Percentiles rank a stretch among this genome's conserved stretches.
phyloP scores from a whole-genome alignment of 768 basidiomycete genomes.

The Grammothele lineata region DNA sequence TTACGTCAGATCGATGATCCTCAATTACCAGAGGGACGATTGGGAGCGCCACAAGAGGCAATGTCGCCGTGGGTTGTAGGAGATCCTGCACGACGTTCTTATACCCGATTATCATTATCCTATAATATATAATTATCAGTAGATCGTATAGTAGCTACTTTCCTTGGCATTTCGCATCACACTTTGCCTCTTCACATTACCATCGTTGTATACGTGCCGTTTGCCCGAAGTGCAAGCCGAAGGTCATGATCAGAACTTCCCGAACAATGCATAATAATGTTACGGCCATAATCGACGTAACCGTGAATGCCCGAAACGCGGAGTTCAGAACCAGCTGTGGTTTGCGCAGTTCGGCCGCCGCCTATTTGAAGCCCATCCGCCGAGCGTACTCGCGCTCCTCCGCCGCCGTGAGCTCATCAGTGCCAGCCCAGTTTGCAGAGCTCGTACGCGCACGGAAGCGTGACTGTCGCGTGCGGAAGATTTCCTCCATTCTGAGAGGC shows the following conservation, averaged over 20 bases:
- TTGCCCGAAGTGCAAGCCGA: too few relatives aligned
- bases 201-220: too few relatives aligned
- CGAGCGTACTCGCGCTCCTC: conserved; percentile 87
- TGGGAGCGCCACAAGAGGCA: conserved; percentile 8
- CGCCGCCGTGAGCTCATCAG: conserved; percentile 78
- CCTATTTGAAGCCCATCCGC: conserved; percentile 78
- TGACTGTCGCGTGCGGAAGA: conserved; percentile 77
- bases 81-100: background rate
- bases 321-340: too few relatives aligned
- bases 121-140: too few relatives aligned
- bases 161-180: too few relatives aligned
- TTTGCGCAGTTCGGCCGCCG: too few relatives aligned
- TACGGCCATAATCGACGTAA: too few relatives aligned
- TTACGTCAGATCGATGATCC: background rate
- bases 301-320: too few relatives aligned
- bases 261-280: too few relatives aligned
- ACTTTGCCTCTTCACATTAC: too few relatives aligned
- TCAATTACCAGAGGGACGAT: background rate
- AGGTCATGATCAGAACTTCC: too few relatives aligned
- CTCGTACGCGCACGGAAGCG: conserved; percentile 88
- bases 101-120: background rate
- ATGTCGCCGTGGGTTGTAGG: background rate
- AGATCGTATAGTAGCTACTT: too few relatives aligned
- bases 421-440: conserved; percentile 94
- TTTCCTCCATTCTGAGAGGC: conserved; percentile 87